phyloP scores from a whole-genome alignment of 306 rosid genomes.

The Senna siamea region DNA sequence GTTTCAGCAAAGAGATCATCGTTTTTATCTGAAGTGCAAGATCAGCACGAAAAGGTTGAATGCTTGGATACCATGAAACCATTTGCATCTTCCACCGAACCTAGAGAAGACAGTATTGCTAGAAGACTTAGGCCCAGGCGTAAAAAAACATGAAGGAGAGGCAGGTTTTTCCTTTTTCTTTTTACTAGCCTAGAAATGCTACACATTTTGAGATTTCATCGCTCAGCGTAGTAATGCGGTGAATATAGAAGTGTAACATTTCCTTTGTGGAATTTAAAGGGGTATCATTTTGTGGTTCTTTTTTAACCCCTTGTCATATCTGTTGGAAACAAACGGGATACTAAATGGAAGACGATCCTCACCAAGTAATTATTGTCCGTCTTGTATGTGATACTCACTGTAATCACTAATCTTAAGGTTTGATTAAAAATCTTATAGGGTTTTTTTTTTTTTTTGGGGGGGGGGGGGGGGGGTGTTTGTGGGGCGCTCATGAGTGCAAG shows the following conservation, averaged over 20 bases:
- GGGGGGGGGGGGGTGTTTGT: no score
- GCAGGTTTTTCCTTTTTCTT: not conserved
- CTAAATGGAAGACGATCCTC: not conserved
- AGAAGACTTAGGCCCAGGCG: conserved; percentile 63
- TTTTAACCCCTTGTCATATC: not conserved
- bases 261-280: not conserved
- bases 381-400: not conserved
- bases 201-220: conserved; percentile 13
- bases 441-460: no score
- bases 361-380: not conserved
- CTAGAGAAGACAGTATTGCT: conserved; percentile 43
- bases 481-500: no score
- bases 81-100: conserved; percentile 36
- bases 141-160: conserved; percentile 36
- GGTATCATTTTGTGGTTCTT: not conserved
- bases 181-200: conserved; percentile 6
- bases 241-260: not conserved
- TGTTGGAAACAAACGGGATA: not conserved
- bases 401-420: not conserved
- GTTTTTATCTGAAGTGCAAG: conserved; percentile 45
- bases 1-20: conserved; percentile 57
- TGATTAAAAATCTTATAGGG: not conserved
- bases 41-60: conserved; percentile 27
- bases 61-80: conserved; percentile 32
- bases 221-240: conserved; percentile 23